A percentile compares a stretch with the other conserved stretches of the same genome.
phyloP scores from a whole-genome alignment of 352 stramenopile species.

The Phytophthora tentaculata region DNA sequence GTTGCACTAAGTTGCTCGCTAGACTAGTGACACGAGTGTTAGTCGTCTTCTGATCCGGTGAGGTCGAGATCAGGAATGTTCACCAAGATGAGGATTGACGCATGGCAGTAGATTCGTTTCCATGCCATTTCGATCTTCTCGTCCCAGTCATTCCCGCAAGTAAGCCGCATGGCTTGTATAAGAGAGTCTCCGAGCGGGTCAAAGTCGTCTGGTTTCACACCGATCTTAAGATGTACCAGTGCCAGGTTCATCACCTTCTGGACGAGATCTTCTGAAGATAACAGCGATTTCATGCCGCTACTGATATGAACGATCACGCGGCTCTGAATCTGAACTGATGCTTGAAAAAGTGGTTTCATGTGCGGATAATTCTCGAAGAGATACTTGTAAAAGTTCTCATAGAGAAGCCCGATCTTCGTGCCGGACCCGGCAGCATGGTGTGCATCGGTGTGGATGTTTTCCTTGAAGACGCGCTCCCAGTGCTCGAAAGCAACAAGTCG shows the following conservation, averaged over 20 bases:
- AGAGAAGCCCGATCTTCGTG: conserved; percentile 60
- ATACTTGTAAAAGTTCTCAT: conserved; percentile 73
- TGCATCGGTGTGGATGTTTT: conserved; percentile 69
- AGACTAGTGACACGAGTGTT: too few relatives aligned
- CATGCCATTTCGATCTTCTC: conserved; percentile 57
- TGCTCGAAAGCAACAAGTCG: conserved; percentile 59
- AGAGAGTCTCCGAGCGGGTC: conserved; percentile 63
- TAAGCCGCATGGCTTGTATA: conserved; percentile 66
- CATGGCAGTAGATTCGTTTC: conserved; percentile 68
- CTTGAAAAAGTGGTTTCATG: conserved; percentile 68
- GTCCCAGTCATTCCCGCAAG: conserved; percentile 53
- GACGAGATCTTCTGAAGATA: conserved; percentile 61
- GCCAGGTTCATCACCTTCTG: conserved; percentile 64
- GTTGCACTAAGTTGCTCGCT: not conserved
- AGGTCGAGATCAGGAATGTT: conserved; percentile 69
- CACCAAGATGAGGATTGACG: conserved; percentile 64
- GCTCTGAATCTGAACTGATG: conserved; percentile 63
- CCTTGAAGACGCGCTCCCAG: conserved; percentile 72
- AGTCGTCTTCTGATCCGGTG: conserved; percentile 46
- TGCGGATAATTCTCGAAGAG: conserved; percentile 65
- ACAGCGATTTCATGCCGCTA: conserved; percentile 65
- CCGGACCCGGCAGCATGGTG: conserved; percentile 47
- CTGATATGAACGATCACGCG: conserved; percentile 72
- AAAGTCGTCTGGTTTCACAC: conserved; percentile 71
- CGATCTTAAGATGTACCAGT: conserved; percentile 70